phyloP scores from a whole-genome alignment of 2,329 filamentous ascomycete genomes.

The Xylariaceae sp. region DNA sequence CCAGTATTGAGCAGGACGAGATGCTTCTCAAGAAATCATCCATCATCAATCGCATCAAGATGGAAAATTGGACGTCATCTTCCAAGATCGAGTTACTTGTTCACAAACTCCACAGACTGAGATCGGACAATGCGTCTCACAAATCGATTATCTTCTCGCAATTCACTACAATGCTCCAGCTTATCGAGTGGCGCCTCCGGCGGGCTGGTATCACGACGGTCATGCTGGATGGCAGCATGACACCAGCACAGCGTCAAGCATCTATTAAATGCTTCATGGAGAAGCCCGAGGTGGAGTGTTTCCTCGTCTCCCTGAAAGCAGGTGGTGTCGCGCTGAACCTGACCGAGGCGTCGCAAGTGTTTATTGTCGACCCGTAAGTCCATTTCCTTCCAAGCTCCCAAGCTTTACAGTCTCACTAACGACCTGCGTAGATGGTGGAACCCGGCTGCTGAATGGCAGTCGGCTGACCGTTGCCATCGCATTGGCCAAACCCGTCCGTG shows the following conservation, averaged over 20 bases:
- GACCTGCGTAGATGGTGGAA: constrained; percentile 85
- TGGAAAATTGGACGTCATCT: constrained; percentile 98
- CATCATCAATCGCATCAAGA: constrained; percentile 98
- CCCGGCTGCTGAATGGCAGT: constrained; percentile 99
- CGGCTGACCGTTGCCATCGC: constrained; percentile 89
- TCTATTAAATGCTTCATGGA: constrained; percentile 98
- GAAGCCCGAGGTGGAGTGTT: constrained; percentile 92
- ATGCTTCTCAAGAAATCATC: constrained; percentile 88
- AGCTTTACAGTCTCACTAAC: background rate
- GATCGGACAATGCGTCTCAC: constrained; percentile 89
- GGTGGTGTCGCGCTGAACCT: constrained; percentile 95
- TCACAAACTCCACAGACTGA: constrained; percentile 89
- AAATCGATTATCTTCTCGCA: constrained; percentile 98
- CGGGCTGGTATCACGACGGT: constrained; percentile 98
- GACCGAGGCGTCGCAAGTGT: constrained; percentile 92
- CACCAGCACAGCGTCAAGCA: constrained; percentile 87
- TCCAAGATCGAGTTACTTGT: constrained; percentile 98
- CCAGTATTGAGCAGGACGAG: constrained; percentile 92
- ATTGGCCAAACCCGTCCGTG: constrained; percentile 95
- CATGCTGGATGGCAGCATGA: constrained; percentile 98
- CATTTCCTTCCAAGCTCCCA: background rate
- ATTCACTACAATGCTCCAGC: constrained; percentile 95
- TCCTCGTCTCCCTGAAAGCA: constrained; percentile 93
- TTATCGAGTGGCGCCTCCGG: constrained; percentile 95
- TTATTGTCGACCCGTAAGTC: constrained; percentile 92